Evolutionary conservation across 768 basidiomycete genomes (phyloP).

Genomic region (Cubamyces sp.): DNA sequence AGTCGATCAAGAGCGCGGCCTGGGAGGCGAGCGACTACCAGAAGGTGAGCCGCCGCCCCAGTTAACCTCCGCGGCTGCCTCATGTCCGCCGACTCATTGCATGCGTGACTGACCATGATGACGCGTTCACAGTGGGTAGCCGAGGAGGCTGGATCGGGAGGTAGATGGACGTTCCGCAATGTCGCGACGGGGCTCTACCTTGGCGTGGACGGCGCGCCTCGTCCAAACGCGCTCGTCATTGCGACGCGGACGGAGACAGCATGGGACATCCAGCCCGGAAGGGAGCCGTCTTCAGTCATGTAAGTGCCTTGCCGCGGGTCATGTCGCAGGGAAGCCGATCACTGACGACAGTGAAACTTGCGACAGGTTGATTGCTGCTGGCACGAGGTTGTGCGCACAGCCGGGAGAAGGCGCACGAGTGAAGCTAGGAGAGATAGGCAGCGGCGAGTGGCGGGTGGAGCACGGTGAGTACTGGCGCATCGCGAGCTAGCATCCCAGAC

Average conservation of each 20-base stretch:
- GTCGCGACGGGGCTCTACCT: constrained; percentile 48
- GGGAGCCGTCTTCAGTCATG: constrained; percentile 44
- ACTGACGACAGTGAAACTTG: background rate
- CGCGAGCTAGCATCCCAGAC: too few species aligned
- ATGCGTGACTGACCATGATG: background rate
- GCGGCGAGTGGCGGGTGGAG: constrained; percentile 22
- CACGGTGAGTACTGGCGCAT: constrained; percentile 10
- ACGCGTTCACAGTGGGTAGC: constrained; percentile 49
- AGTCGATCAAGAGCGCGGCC: constrained; percentile 52
- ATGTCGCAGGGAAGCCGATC: background rate
- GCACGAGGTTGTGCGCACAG: constrained; percentile 6
- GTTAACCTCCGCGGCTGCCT: background rate
- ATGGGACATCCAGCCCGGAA: constrained; percentile 58
- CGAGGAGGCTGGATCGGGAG: constrained; percentile 36
- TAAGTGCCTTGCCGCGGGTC: constrained; percentile 30
- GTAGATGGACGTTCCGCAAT: constrained; percentile 45
- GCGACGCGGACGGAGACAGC: constrained; percentile 41
- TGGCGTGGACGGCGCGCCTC: constrained; percentile 37
- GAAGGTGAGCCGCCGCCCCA: constrained; percentile 36
- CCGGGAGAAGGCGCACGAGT: background rate
- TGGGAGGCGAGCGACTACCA: constrained; percentile 52
- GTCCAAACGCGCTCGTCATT: constrained; percentile 38
- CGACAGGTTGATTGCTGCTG: constrained; percentile 1
- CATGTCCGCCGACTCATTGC: too few species aligned
- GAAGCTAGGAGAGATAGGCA: constrained; percentile 15